phyloP scores from a whole-genome alignment of 495 filamentous ascomycete species.

The Glonium stellatum region DNA sequence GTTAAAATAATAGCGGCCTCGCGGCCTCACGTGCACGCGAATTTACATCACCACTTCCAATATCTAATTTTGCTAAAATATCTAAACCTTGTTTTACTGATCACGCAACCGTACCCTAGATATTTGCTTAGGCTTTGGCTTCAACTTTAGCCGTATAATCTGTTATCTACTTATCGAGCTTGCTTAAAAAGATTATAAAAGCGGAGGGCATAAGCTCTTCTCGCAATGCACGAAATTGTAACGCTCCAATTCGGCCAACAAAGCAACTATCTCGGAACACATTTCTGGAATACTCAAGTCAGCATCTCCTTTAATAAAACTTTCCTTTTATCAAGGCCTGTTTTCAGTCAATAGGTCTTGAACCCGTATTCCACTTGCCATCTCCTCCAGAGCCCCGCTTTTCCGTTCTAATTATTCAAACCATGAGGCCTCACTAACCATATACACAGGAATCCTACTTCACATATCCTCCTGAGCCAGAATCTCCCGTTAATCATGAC shows the following conservation, averaged over 20 bases:
- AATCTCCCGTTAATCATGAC: slow-evolving; percentile 78
- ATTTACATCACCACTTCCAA: neutral
- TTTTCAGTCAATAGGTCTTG: neutral
- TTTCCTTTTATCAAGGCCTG: too few relatives aligned
- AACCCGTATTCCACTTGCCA: slow-evolving; percentile 10
- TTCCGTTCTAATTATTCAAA: neutral
- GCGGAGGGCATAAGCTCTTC: too few relatives aligned
- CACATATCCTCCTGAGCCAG: slow-evolving; percentile 65
- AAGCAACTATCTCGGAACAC: slow-evolving; percentile 90
- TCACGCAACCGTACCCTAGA: too few relatives aligned
- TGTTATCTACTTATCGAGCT: too few relatives aligned
- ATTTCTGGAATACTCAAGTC: slow-evolving; percentile 96
- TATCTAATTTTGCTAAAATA: neutral
- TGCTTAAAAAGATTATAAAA: too few relatives aligned
- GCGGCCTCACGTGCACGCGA: neutral
- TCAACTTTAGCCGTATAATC: too few relatives aligned
- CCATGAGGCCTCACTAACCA: neutral
- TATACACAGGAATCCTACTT: slow-evolving; percentile 84
- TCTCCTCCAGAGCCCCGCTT: neutral
- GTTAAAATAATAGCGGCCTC: neutral
- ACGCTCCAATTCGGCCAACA: slow-evolving; percentile 89
- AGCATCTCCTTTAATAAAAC: neutral
- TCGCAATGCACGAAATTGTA: slow-evolving; percentile 85
- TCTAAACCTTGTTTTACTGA: too few relatives aligned
- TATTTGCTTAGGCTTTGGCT: too few relatives aligned